These are phyloP conservation scores for Urtica urens DNA, from an alignment of 306 rosid species.

Conservation along the genomic window DNA sequence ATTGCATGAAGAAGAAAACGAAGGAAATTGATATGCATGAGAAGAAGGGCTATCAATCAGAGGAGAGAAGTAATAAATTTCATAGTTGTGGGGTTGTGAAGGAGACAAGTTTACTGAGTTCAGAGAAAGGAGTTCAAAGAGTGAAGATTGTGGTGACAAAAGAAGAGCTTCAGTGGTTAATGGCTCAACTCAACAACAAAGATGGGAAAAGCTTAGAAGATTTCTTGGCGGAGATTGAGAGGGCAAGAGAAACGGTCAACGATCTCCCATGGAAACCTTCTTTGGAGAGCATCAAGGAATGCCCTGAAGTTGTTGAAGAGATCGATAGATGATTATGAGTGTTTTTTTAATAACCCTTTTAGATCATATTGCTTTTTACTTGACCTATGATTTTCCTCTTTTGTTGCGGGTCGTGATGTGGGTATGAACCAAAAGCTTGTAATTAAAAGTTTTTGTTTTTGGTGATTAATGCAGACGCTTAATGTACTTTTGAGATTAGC, in stretches of 20 bases:
- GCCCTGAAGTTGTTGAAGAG: conserved; percentile 42
- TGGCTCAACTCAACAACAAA: conserved; percentile 37
- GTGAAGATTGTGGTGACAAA: conserved; percentile 61
- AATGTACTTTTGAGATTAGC: too few species aligned
- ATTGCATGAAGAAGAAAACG: conserved; percentile 48
- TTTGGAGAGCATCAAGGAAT: conserved; percentile 60
- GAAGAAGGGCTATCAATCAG: conserved; percentile 13
- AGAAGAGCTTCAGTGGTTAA: conserved; percentile 65
- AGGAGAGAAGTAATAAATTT: neutral
- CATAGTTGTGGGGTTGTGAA: conserved; percentile 3
- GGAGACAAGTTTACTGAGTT: conserved; percentile 4
- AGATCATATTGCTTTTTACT: neutral
- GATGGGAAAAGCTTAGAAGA: conserved; percentile 40
- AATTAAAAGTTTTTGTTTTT: conserved; percentile 16
- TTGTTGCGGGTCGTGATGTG: conserved; percentile 10
- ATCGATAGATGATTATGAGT: conserved; percentile 22
- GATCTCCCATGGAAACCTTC: conserved; percentile 71
- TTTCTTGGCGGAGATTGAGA: conserved; percentile 28
- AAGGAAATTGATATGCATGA: conserved; percentile 8
- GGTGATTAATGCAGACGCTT: too few species aligned
- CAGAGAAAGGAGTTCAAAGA: conserved; percentile 18
- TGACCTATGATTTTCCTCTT: neutral
- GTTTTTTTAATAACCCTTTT: neutral
- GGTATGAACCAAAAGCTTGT: conserved; percentile 22
- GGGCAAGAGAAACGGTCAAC: conserved; percentile 24